These are phyloP conservation scores for Scheffersomyces titani DNA, from an alignment of 1,139 yeast species.

Conservation along the genomic window DNA sequence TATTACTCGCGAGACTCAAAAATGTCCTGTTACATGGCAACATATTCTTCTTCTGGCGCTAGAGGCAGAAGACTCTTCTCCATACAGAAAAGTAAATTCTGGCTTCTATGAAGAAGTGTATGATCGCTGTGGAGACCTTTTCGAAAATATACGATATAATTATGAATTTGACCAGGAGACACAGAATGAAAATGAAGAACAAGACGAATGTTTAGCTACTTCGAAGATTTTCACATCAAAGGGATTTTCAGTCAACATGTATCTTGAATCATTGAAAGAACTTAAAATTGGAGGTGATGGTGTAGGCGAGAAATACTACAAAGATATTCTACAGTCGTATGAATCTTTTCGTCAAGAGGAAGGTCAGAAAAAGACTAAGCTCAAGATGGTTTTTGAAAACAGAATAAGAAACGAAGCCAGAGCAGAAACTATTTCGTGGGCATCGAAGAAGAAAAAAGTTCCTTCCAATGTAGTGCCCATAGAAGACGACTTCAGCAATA, in stretches of 20 bases:
- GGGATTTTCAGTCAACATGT: neutral
- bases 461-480: neutral
- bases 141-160: conserved; percentile 19
- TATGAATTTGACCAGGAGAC: conserved; percentile 24
- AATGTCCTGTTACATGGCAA: conserved; percentile 24
- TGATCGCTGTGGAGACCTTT: conserved; percentile 22
- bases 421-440: neutral
- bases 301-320: neutral
- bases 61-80: conserved; percentile 15
- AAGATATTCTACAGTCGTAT: neutral
- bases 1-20: conserved; percentile 10
- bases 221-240: neutral
- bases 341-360: neutral
- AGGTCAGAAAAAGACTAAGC: neutral
- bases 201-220: conserved; percentile 1
- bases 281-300: neutral
- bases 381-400: neutral
- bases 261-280: neutral
- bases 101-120: conserved; percentile 14
- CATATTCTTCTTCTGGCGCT: conserved; percentile 26
- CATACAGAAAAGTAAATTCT: conserved; percentile 11
- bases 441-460: neutral
- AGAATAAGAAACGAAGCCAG: neutral
- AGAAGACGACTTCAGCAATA: neutral
- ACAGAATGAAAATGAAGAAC: conserved; percentile 9